Conservation (phyloP, 1,284 basidiomycete genomes). For the Farysia itapuensis region DNA sequence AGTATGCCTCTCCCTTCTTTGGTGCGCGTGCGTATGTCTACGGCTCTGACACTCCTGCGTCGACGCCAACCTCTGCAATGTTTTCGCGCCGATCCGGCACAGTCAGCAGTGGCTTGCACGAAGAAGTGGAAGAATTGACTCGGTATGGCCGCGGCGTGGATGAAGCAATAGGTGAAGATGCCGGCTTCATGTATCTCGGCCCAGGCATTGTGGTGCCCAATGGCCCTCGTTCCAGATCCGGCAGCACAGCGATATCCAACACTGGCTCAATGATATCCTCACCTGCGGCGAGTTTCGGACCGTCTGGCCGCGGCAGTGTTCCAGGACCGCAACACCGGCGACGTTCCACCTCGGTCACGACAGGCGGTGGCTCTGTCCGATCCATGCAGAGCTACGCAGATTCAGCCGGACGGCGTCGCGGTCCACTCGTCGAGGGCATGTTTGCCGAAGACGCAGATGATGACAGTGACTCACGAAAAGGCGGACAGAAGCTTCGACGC, state of each 20-base stretch:
- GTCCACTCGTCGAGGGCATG: conserved; percentile 23
- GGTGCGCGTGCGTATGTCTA: conserved; percentile 44
- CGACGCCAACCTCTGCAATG: conserved; percentile 17
- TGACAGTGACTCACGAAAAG: conserved; percentile 16
- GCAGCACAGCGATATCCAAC: conserved; percentile 2
- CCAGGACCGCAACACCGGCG: too few species aligned
- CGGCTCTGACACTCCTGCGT: conserved; percentile 28
- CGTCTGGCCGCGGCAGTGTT: conserved; percentile 8
- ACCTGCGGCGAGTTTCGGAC: conserved; percentile 19
- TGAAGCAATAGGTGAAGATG: conserved; percentile 15
- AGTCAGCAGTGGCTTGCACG: conserved; percentile 29
- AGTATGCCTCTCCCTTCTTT: conserved; percentile 24
- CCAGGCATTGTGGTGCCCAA: conserved; percentile 50
- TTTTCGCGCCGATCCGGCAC: conserved; percentile 23
- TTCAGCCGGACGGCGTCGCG: conserved; percentile 13
- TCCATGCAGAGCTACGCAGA: conserved; percentile 27
- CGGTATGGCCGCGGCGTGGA: conserved; percentile 7
- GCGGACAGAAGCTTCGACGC: conserved; percentile 62
- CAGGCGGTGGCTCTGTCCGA: conserved; percentile 17
- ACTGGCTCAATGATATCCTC: conserved; percentile 13
- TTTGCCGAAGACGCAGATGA: conserved; percentile 24
- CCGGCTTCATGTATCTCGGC: conserved; percentile 48
- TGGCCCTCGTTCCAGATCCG: conserved; percentile 27
- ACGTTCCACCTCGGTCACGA: conserved; percentile 42
- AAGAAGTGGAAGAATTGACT: conserved; percentile 28